Evolutionary conservation across 495 filamentous ascomycete species (phyloP).

Genomic region (Penicillium cataractarum): DNA sequence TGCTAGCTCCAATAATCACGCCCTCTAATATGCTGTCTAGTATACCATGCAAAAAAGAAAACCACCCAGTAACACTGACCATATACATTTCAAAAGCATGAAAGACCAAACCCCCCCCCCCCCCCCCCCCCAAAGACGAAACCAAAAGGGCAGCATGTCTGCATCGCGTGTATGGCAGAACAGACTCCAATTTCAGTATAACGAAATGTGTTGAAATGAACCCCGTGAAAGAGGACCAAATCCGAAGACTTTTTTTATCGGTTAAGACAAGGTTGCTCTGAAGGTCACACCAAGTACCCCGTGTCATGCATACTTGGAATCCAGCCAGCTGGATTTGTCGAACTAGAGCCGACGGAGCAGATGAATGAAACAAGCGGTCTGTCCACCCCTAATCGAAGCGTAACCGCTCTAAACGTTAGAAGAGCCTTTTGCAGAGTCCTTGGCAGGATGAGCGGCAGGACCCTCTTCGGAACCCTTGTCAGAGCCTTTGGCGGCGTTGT

Average conservation of each 20-base stretch:
- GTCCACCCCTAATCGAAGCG: neutral
- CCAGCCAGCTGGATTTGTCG: constrained; percentile 7
- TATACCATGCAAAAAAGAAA: constrained; percentile 13
- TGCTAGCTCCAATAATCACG: constrained; percentile 6
- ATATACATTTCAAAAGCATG: constrained; percentile 18
- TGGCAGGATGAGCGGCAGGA: constrained; percentile 19
- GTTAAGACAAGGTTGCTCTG: neutral
- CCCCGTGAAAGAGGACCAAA: neutral
- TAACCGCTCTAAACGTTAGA: constrained; percentile 18
- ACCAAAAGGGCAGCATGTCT: neutral
- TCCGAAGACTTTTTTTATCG: neutral
- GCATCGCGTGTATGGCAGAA: neutral
- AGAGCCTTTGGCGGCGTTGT: constrained; percentile 2
- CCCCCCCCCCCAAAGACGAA: no score
- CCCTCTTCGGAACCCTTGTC: constrained; percentile 23
- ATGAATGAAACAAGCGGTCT: neutral
- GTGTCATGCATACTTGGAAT: neutral
- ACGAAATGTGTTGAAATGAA: neutral
- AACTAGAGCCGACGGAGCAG: neutral
- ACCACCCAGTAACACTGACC: constrained; percentile 8
- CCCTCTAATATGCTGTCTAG: constrained; percentile 20
- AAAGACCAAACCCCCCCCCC: neutral
- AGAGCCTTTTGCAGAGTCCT: constrained; percentile 13
- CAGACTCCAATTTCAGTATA: neutral
- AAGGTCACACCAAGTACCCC: neutral